Conservation (phyloP, 768 basidiomycete species). For the Amanita rubescens region DNA sequence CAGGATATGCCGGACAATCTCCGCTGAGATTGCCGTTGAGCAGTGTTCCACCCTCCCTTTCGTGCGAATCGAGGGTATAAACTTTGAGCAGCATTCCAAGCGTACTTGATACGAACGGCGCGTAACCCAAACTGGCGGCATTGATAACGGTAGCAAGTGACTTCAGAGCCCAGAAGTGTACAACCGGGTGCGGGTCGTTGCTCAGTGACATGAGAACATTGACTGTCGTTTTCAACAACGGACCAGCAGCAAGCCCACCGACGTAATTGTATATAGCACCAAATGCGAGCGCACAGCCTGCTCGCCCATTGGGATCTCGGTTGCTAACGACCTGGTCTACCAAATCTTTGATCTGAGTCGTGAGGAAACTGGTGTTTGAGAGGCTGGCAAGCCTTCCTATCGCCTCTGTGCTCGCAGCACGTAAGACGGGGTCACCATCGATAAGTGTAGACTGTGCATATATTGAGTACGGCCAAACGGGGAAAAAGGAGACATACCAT, state of each 20-base stretch:
- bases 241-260: conserved; percentile 91
- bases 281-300: conserved; percentile 90
- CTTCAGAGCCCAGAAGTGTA: conserved; percentile 88
- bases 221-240: conserved; percentile 90
- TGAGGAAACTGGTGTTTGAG: conserved; percentile 78
- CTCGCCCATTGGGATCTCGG: conserved; percentile 85
- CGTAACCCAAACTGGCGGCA: conserved; percentile 86
- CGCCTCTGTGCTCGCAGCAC: conserved; percentile 77
- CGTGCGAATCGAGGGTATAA: conserved; percentile 86
- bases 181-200: conserved; percentile 94
- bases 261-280: conserved; percentile 89
- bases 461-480: conserved; percentile 1
- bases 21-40: conserved; percentile 81
- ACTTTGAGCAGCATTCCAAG: conserved; percentile 87
- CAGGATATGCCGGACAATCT: conserved; percentile 87
- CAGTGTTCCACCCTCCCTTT: conserved; percentile 84
- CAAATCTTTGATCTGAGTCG: conserved; percentile 79
- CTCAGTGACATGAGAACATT: conserved; percentile 92
- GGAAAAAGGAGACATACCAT: conserved; percentile 45
- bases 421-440: conserved; percentile 71
- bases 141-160: conserved; percentile 84
- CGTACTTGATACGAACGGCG: conserved; percentile 82
- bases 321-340: conserved; percentile 94
- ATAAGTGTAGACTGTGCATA: conserved; percentile 60
- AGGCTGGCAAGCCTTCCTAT: conserved; percentile 83